These are phyloP conservation scores for Penicillium diatomitis DNA, from an alignment of 495 filamentous ascomycete genomes.

Conservation along the genomic window DNA sequence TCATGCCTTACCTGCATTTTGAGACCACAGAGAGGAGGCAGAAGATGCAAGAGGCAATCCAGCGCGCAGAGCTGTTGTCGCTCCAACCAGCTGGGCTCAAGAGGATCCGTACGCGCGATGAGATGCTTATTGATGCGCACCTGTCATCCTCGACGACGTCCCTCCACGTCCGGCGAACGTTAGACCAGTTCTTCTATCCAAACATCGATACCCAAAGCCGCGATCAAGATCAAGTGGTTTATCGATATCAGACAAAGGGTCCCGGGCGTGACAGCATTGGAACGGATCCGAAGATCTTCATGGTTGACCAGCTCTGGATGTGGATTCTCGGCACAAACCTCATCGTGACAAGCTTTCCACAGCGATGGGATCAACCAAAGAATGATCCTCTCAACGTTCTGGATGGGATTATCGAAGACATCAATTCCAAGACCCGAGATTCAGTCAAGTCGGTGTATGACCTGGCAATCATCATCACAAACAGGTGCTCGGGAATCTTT, in stretches of 20 bases:
- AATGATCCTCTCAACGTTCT: slow-evolving; percentile 58
- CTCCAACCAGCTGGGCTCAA: slow-evolving; percentile 16
- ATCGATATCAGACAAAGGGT: slow-evolving; percentile 45
- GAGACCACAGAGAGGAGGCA: slow-evolving; percentile 48
- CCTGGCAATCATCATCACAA: slow-evolving; percentile 55
- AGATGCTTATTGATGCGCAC: slow-evolving; percentile 57
- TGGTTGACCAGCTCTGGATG: slow-evolving; percentile 70
- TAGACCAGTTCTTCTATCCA: slow-evolving; percentile 66
- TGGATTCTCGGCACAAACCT: slow-evolving; percentile 58
- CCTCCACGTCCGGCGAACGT: slow-evolving; percentile 56
- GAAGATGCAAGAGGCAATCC: slow-evolving; percentile 53
- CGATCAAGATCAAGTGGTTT: slow-evolving; percentile 64
- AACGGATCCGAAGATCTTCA: slow-evolving; percentile 58
- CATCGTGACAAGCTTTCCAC: slow-evolving; percentile 59
- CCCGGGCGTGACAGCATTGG: slow-evolving; percentile 20
- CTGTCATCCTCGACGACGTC: slow-evolving; percentile 43
- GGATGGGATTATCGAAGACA: slow-evolving; percentile 57
- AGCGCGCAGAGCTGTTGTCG: slow-evolving; percentile 30
- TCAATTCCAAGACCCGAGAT: slow-evolving; percentile 58
- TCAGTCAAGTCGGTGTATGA: slow-evolving; percentile 56
- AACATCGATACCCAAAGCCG: slow-evolving; percentile 58
- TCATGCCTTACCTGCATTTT: slow-evolving; percentile 64
- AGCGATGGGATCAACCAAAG: slow-evolving; percentile 62
- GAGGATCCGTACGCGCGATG: slow-evolving; percentile 39
- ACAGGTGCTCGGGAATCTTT: slow-evolving; percentile 55